phyloP scores from a whole-genome alignment of 129 eudicot genomes.

The Flaveria brownii region DNA sequence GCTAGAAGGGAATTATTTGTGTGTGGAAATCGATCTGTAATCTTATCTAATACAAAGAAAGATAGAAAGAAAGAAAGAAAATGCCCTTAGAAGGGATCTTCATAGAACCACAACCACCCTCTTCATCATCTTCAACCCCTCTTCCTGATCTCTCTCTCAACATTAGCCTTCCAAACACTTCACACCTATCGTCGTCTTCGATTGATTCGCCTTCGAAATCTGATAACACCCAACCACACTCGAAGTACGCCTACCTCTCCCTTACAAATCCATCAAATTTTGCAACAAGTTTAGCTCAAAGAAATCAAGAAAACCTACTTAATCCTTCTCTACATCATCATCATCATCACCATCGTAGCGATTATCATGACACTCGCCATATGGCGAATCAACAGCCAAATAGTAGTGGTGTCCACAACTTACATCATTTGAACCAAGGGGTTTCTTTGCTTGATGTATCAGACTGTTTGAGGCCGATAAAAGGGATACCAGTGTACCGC shows the following conservation, averaged over 20 bases:
- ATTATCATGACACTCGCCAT: conserved; percentile 13
- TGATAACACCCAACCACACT: conserved; percentile 23
- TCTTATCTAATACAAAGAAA: conserved; percentile 27
- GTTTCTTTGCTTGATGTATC: conserved; percentile 51
- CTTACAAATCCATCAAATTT: conserved; percentile 48
- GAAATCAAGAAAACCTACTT: conserved; percentile 37
- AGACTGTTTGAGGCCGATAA: conserved; percentile 65
- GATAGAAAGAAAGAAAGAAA: conserved; percentile 24
- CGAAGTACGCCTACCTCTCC: conserved; percentile 52
- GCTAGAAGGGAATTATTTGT: conserved; percentile 17
- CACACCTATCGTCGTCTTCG: conserved; percentile 3
- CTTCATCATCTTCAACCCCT: conserved; percentile 51
- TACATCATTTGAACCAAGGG: conserved; percentile 48
- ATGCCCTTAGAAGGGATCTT: conserved; percentile 84
- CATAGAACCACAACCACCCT: conserved; percentile 49
- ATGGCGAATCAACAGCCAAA: conserved; percentile 29
- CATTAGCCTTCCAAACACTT: conserved; percentile 73
- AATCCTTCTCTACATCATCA: conserved; percentile 32
- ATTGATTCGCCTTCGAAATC: conserved; percentile 29
- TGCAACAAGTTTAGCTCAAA: conserved; percentile 19
- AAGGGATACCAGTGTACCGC: conserved; percentile 88
- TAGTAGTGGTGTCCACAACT: too few species aligned
- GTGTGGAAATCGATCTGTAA: conserved; percentile 28
- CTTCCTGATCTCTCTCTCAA: conserved; percentile 91
- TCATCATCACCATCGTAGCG: background rate